These are phyloP conservation scores for Monilinia fructicola DNA, from an alignment of 2,329 filamentous ascomycete species.

Conservation along the genomic window DNA sequence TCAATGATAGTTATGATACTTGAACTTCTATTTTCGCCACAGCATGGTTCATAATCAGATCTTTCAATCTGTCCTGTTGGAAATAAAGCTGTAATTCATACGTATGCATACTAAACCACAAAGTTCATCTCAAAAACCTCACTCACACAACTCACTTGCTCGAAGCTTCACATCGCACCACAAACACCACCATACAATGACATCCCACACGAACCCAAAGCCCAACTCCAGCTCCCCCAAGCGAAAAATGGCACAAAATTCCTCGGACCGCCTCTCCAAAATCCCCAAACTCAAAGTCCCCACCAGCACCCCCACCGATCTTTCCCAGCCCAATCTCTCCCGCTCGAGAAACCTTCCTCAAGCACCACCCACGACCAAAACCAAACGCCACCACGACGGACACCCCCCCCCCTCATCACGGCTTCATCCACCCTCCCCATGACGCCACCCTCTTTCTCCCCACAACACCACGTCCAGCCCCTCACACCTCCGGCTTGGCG, in stretches of 20 bases:
- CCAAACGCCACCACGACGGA: not conserved
- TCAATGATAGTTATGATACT: not conserved
- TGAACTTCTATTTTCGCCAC: not conserved
- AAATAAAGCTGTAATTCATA: not conserved
- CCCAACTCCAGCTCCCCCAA: not conserved
- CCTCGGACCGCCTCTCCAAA: constrained; percentile 8
- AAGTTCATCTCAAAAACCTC: not conserved
- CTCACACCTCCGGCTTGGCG: not conserved
- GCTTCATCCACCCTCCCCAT: constrained; percentile 6
- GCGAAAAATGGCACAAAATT: constrained; percentile 11
- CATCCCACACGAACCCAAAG: not conserved
- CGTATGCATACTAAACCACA: not conserved
- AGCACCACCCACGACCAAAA: not conserved
- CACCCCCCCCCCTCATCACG: constrained; percentile 2
- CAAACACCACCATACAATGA: not conserved
- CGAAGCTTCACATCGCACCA: not conserved
- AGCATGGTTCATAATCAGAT: not conserved
- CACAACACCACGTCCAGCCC: not conserved
- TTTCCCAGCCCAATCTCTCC: constrained; percentile 1
- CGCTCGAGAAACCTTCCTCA: constrained; percentile 3
- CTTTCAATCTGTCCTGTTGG: not conserved
- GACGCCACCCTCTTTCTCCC: constrained; percentile 4
- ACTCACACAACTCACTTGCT: not conserved
- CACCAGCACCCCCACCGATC: constrained; percentile 6
- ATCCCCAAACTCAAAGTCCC: constrained; percentile 13